Evolutionary conservation across 2,329 filamentous ascomycete genomes (phyloP).

Genomic region (Botrytis deweyae): DNA sequence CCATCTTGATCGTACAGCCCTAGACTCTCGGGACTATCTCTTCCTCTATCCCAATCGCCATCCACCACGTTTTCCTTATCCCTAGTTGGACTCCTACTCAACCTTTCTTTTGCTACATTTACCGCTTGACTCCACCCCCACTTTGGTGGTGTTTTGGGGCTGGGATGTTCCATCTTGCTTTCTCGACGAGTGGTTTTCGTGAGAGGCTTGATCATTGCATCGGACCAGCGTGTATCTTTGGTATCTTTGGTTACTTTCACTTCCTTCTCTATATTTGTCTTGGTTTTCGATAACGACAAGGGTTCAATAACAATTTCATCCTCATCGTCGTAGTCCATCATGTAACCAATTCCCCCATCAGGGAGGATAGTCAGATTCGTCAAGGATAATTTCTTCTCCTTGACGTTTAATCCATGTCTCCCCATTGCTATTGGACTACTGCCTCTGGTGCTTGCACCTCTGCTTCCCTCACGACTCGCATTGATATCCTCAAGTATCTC

Average conservation of each 20-base stretch:
- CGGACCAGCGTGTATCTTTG: conserved; percentile 25
- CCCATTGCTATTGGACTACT: conserved; percentile 12
- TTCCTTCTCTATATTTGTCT: not conserved
- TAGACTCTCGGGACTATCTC: conserved; percentile 23
- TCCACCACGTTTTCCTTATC: not conserved
- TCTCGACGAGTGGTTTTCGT: conserved; percentile 23
- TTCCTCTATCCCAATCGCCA: not conserved
- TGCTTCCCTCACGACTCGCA: not conserved
- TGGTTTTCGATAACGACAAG: not conserved
- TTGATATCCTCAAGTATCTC: conserved; percentile 11
- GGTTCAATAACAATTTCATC: not conserved
- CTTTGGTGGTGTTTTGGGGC: conserved; percentile 28
- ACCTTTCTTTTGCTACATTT: not conserved
- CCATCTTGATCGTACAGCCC: conserved; percentile 34
- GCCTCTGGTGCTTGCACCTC: not conserved
- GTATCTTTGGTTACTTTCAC: not conserved
- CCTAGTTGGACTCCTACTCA: not conserved
- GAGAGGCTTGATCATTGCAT: conserved; percentile 28
- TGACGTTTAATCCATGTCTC: conserved; percentile 8
- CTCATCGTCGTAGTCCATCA: conserved; percentile 12
- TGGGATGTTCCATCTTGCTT: conserved; percentile 32
- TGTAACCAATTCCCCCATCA: not conserved
- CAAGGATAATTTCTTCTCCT: conserved; percentile 15
- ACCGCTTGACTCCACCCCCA: conserved; percentile 20
- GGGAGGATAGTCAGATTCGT: conserved; percentile 8